Evolutionary conservation across 495 filamentous ascomycete genomes (phyloP).

Genomic region (Thozetella sp.): DNA sequence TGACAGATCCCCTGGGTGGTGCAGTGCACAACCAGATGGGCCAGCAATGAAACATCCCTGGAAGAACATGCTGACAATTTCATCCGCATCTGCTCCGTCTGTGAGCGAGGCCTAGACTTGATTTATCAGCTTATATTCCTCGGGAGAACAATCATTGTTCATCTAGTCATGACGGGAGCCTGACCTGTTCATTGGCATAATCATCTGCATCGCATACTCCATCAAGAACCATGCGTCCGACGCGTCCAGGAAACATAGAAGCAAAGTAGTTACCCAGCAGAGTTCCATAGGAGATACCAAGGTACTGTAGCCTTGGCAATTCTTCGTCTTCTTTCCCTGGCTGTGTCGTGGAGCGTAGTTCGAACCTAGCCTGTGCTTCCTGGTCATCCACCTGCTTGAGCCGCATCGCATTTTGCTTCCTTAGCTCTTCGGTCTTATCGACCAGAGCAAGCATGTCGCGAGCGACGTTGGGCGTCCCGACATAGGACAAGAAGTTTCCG

Average conservation of each 20-base stretch:
- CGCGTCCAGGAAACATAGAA: neutral
- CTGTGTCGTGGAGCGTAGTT: neutral
- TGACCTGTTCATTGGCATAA: constrained; percentile 1
- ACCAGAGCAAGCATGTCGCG: neutral
- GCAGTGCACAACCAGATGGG: neutral
- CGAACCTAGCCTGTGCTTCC: neutral
- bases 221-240: neutral
- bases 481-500: neutral
- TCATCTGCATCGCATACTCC: neutral
- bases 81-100: neutral
- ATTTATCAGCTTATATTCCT: neutral
- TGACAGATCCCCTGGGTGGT: neutral
- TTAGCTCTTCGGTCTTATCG: neutral
- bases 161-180: neutral
- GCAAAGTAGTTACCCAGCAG: constrained; percentile 1
- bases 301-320: neutral
- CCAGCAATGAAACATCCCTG: neutral
- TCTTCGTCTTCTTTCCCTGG: neutral
- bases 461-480: neutral
- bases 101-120: neutral
- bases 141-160: neutral
- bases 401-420: neutral
- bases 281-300: constrained; percentile 1
- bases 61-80: neutral
- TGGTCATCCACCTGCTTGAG: neutral